phyloP scores from a whole-genome alignment of 2,329 filamentous ascomycete genomes.

The Fusarium domesticum region DNA sequence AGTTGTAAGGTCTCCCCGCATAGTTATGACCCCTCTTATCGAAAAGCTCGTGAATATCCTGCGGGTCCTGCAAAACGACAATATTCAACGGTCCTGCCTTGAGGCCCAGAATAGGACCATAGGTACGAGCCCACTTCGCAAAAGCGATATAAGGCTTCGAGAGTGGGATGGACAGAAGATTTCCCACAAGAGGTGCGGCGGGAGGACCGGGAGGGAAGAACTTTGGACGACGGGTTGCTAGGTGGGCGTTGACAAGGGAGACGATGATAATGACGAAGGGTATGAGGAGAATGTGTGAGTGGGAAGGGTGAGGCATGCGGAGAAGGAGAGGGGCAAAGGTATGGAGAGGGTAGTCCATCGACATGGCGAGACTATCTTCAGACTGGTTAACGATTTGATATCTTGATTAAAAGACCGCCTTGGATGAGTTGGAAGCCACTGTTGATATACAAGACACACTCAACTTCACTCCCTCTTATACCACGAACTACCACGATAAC shows the following conservation, averaged over 20 bases:
- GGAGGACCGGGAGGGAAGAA: conserved; percentile 25
- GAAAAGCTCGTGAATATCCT: conserved; percentile 36
- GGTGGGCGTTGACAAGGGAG: neutral
- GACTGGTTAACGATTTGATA: too few species aligned
- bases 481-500: too few species aligned
- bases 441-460: too few species aligned
- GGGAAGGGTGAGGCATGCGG: neutral
- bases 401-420: too few species aligned
- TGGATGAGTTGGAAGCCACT: too few species aligned
- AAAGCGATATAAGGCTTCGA: conserved; percentile 27
- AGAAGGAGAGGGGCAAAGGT: neutral
- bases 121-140: conserved; percentile 33
- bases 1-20: conserved; percentile 35
- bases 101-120: conserved; percentile 36
- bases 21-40: conserved; percentile 38
- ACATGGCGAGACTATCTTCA: too few species aligned
- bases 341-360: neutral
- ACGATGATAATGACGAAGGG: neutral
- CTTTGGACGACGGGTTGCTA: conserved; percentile 12
- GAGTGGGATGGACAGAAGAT: conserved; percentile 27
- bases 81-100: conserved; percentile 32
- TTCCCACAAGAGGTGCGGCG: conserved; percentile 23
- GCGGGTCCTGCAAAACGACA: conserved; percentile 34
- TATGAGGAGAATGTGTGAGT: neutral
- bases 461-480: too few species aligned